Evolutionary conservation across 306 rosid genomes (phyloP).

Genomic region (Betula pendula): DNA sequence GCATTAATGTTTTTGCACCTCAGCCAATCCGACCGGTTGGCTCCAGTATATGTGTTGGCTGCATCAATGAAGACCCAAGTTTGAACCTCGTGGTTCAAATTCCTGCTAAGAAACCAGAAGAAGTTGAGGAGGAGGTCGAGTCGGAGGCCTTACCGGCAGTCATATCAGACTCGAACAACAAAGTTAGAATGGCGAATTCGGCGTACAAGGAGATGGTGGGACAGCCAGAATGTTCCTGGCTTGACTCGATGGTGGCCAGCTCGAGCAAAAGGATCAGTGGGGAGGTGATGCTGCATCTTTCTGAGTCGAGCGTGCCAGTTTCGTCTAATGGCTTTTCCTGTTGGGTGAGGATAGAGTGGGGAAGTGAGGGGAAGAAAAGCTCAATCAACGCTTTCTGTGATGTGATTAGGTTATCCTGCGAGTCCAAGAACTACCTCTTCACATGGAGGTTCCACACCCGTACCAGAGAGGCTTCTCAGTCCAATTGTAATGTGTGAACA

Average conservation of each 20-base stretch:
- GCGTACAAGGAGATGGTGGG: slow-evolving; percentile 91
- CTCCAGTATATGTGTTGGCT: slow-evolving; percentile 67
- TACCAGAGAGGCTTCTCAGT: slow-evolving; percentile 47
- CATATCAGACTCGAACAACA: slow-evolving; percentile 79
- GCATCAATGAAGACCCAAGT: slow-evolving; percentile 44
- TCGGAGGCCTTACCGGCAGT: slow-evolving; percentile 66
- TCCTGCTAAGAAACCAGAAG: slow-evolving; percentile 46
- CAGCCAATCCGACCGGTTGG: slow-evolving; percentile 79
- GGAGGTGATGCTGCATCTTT: slow-evolving; percentile 57
- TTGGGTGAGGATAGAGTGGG: slow-evolving; percentile 95
- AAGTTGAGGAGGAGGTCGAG: slow-evolving; percentile 67
- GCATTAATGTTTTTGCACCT: slow-evolving; percentile 55
- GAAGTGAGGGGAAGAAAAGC: slow-evolving; percentile 38
- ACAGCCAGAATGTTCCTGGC: slow-evolving; percentile 88
- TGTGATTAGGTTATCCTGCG: slow-evolving; percentile 58
- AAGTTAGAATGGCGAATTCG: slow-evolving; percentile 73
- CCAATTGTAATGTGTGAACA: slow-evolving; percentile 45
- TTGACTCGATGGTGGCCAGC: slow-evolving; percentile 52
- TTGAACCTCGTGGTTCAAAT: slow-evolving; percentile 1
- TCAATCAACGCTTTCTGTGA: slow-evolving; percentile 71
- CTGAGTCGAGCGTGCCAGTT: slow-evolving; percentile 47
- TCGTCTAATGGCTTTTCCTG: slow-evolving; percentile 77
- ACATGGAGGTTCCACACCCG: slow-evolving; percentile 86
- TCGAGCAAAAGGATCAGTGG: slow-evolving; percentile 77
- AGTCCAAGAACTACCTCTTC: slow-evolving; percentile 71